These are phyloP conservation scores for Wallacemonas collosoma DNA, from an alignment of 208 protist genomes.

Conservation along the genomic window DNA sequence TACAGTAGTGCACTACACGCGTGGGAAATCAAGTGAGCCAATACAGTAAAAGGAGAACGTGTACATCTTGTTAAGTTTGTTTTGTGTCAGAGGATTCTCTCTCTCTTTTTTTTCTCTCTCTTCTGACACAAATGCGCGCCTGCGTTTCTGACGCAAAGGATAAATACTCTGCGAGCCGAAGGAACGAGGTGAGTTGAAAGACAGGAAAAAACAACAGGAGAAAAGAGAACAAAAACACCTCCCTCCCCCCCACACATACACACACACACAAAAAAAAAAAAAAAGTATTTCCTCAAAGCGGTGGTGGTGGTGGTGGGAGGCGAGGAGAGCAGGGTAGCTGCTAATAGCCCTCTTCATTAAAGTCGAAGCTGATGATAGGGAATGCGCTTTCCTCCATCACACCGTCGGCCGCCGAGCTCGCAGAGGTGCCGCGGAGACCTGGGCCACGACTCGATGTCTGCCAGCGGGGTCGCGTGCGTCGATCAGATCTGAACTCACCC, in stretches of 20 bases:
- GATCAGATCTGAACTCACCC: not conserved
- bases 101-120: no score
- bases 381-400: slow-evolving; percentile 12
- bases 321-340: not conserved
- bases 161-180: no score
- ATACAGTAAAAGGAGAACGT: no score
- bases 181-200: not conserved
- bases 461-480: slow-evolving; percentile 11
- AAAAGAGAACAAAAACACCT: not conserved
- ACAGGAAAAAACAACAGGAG: slow-evolving; percentile 1
- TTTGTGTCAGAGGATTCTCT: no score
- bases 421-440: not conserved
- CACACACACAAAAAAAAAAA: not conserved
- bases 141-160: no score
- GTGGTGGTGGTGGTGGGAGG: not conserved
- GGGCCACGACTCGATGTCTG: slow-evolving; percentile 1
- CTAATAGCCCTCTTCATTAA: not conserved
- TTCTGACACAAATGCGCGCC: no score
- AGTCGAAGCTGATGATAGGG: slow-evolving; percentile 18
- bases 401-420: not conserved
- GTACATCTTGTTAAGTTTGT: no score
- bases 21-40: no score
- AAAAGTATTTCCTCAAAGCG: not conserved
- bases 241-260: not conserved
- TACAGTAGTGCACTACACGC: no score